phyloP scores from a whole-genome alignment of 768 basidiomycete species.

The Amanita thiersii region DNA sequence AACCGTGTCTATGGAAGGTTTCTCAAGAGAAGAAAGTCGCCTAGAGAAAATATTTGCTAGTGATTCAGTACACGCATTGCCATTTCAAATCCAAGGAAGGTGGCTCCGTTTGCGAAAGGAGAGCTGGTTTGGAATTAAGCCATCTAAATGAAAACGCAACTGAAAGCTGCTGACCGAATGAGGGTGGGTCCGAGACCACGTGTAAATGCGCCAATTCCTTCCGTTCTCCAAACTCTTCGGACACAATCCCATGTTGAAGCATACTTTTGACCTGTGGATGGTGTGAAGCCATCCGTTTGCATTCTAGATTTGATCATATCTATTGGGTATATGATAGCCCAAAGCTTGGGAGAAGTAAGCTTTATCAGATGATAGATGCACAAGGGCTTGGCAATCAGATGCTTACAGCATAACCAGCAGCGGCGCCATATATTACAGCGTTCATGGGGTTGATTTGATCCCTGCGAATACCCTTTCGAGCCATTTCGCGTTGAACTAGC shows the following conservation, averaged over 20 bases:
- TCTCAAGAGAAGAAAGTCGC: too few species aligned
- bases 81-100: conserved; percentile 94
- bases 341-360: conserved; percentile 42
- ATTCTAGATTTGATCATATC: conserved; percentile 96
- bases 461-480: conserved; percentile 57
- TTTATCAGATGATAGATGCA: conserved; percentile 4
- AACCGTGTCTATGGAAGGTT: too few species aligned
- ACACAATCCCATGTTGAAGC: conserved; percentile 77
- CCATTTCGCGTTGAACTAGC: conserved; percentile 81
- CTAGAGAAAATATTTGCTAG: conserved; percentile 13
- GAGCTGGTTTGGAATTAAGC: conserved; percentile 41
- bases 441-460: conserved; percentile 74
- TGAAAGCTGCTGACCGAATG: conserved; percentile 56
- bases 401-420: conserved; percentile 86
- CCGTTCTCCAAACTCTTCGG: conserved; percentile 71
- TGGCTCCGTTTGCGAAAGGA: conserved; percentile 94
- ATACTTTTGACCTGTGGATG: conserved; percentile 75
- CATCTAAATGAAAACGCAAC: conserved; percentile 4
- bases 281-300: conserved; percentile 87
- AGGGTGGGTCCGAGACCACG: conserved; percentile 89
- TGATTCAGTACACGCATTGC: conserved; percentile 65
- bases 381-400: background rate
- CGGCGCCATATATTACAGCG: conserved; percentile 81
- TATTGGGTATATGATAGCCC: conserved; percentile 92
- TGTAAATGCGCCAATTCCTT: conserved; percentile 82